Evolutionary conservation across 208 protist species (phyloP).

Genomic region (Phytomonas sp.): DNA sequence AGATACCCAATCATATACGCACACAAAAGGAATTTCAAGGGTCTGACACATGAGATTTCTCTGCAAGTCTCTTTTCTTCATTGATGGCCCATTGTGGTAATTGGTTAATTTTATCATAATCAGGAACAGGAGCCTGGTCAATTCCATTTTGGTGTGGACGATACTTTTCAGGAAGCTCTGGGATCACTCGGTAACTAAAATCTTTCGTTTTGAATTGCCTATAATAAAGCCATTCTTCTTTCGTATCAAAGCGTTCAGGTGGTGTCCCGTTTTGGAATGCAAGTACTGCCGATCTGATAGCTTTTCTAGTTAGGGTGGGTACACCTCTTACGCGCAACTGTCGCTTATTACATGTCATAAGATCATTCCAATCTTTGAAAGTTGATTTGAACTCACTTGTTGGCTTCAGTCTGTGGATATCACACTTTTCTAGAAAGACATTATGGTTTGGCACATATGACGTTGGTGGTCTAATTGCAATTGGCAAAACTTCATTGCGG

Average conservation of each 20-base stretch:
- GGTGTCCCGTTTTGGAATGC: conserved; percentile 84
- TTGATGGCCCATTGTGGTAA: conserved; percentile 83
- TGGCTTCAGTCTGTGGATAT: conserved; percentile 70
- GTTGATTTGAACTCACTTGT: conserved; percentile 84
- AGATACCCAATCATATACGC: conserved; percentile 3
- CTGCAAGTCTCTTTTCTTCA: conserved; percentile 65
- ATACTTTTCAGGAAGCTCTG: conserved; percentile 88
- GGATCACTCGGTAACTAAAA: conserved; percentile 83
- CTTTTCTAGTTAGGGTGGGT: conserved; percentile 52
- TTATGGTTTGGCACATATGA: conserved; percentile 85
- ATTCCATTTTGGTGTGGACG: conserved; percentile 86
- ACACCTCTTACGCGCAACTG: conserved; percentile 75
- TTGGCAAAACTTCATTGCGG: conserved; percentile 67
- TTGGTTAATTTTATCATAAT: conserved; percentile 85
- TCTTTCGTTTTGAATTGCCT: conserved; percentile 90
- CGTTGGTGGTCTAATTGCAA: conserved; percentile 77
- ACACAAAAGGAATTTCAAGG: background rate
- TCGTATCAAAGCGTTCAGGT: conserved; percentile 82
- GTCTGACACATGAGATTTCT: conserved; percentile 10
- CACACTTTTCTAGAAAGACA: conserved; percentile 79
- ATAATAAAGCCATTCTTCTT: conserved; percentile 88
- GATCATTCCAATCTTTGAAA: conserved; percentile 89
- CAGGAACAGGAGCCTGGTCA: conserved; percentile 77
- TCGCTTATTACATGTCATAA: conserved; percentile 83
- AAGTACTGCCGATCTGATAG: conserved; percentile 68